Conservation (phyloP, 176 grass and related monocot genomes). For the Olyra latifolia region DNA sequence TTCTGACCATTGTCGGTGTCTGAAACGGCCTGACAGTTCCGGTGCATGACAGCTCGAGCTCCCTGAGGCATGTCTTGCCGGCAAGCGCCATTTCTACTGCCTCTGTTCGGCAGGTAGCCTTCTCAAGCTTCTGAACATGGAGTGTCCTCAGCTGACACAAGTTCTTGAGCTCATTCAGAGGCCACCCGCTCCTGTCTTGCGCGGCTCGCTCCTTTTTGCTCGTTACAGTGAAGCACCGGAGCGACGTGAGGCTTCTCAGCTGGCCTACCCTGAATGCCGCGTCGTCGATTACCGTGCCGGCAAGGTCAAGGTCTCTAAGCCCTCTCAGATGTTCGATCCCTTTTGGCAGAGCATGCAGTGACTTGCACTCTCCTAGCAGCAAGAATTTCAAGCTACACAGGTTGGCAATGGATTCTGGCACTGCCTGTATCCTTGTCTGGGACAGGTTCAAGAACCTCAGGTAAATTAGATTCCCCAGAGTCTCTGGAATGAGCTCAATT, state of each 20-base stretch:
- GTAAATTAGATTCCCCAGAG: conserved; percentile 52
- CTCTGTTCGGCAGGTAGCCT: conserved; percentile 26
- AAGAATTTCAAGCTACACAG: conserved; percentile 68
- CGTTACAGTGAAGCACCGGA: conserved; percentile 44
- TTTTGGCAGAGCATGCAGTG: conserved; percentile 59
- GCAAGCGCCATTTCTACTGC: conserved; percentile 44
- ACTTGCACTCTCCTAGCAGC: conserved; percentile 59
- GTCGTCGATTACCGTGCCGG: conserved; percentile 37
- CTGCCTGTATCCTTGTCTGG: conserved; percentile 47
- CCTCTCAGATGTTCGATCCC: conserved; percentile 54
- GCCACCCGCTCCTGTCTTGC: conserved; percentile 40
- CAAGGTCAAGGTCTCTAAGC: conserved; percentile 71
- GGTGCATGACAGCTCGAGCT: conserved; percentile 55
- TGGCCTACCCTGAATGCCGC: conserved; percentile 57
- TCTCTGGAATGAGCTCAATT: conserved; percentile 57
- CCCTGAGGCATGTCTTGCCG: conserved; percentile 52
- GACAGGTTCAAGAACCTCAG: conserved; percentile 76
- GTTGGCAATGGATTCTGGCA: conserved; percentile 53
- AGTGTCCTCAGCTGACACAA: conserved; percentile 60
- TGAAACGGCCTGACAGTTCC: conserved; percentile 22
- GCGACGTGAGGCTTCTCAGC: conserved; percentile 53
- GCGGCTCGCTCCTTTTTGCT: conserved; percentile 19
- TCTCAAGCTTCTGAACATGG: conserved; percentile 63
- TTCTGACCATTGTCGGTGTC: conserved; percentile 24
- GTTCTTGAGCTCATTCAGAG: conserved; percentile 61